Conservation (phyloP, 805 yeast genomes). For the Blastobotrys chiropterorum region DNA sequence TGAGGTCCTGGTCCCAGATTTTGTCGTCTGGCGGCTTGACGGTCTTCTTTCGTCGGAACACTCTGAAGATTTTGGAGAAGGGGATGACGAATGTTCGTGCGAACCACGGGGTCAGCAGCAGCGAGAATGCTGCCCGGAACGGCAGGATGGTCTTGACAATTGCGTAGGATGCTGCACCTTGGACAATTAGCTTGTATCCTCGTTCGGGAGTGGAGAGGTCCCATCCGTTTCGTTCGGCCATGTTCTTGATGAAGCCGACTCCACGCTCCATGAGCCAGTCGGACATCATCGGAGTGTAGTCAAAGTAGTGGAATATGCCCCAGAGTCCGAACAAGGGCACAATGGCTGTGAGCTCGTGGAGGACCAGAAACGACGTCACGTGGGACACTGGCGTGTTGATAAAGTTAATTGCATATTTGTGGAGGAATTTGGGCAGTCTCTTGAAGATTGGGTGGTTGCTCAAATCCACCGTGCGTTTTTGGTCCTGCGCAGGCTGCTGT, state of each 20-base stretch:
- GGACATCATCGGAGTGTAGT: slow-evolving; percentile 49
- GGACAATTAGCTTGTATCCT: slow-evolving; percentile 50
- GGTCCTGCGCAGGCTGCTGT: background rate
- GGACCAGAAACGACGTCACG: slow-evolving; percentile 54
- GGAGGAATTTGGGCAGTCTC: slow-evolving; percentile 46
- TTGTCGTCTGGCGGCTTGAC: slow-evolving; percentile 7
- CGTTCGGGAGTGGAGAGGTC: slow-evolving; percentile 37
- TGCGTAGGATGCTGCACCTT: slow-evolving; percentile 73
- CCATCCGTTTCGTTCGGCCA: slow-evolving; percentile 30
- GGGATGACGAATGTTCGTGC: slow-evolving; percentile 49
- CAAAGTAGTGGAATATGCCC: slow-evolving; percentile 55
- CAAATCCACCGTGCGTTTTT: background rate
- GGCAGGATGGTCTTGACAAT: slow-evolving; percentile 57
- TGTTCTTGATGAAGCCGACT: slow-evolving; percentile 44
- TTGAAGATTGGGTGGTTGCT: slow-evolving; percentile 26
- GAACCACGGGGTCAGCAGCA: slow-evolving; percentile 52
- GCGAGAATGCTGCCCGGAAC: slow-evolving; percentile 43
- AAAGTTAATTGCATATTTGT: slow-evolving; percentile 45
- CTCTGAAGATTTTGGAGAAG: slow-evolving; percentile 24
- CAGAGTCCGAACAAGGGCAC: slow-evolving; percentile 63
- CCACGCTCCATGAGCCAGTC: slow-evolving; percentile 58
- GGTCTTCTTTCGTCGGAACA: slow-evolving; percentile 11
- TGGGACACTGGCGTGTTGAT: slow-evolving; percentile 54
- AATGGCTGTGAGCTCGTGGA: slow-evolving; percentile 73
- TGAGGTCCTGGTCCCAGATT: slow-evolving; percentile 12